Conservation (phyloP, 768 basidiomycete species). For the Cystofilobasidium macerans region DNA sequence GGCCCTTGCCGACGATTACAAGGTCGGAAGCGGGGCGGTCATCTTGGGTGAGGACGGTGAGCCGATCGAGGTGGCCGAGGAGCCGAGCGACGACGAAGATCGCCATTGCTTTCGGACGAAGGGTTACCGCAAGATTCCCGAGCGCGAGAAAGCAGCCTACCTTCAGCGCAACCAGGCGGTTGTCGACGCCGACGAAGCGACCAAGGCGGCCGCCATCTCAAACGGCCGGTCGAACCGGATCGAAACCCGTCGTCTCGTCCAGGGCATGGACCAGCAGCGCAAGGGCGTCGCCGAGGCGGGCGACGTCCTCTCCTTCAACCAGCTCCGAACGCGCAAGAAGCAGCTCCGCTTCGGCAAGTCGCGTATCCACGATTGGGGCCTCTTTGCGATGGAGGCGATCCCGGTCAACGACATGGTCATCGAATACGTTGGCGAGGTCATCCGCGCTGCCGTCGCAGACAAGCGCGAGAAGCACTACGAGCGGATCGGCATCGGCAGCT, state of each 20-base stretch:
- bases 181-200: slow-evolving; percentile 26
- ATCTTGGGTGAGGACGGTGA: slow-evolving; percentile 26
- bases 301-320: slow-evolving; percentile 87
- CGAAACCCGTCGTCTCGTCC: slow-evolving; percentile 77
- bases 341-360: slow-evolving; percentile 87
- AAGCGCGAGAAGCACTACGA: slow-evolving; percentile 95
- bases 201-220: slow-evolving; percentile 1
- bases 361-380: slow-evolving; percentile 95
- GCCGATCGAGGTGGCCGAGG: slow-evolving; percentile 36
- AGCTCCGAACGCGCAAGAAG: slow-evolving; percentile 94
- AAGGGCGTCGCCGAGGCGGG: slow-evolving; percentile 54
- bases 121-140: slow-evolving; percentile 89
- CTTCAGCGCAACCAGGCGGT: slow-evolving; percentile 53
- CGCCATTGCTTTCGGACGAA: slow-evolving; percentile 66
- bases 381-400: slow-evolving; percentile 96
- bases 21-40: slow-evolving; percentile 26
- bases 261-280: slow-evolving; percentile 89
- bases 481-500: slow-evolving; percentile 92
- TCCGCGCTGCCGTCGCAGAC: slow-evolving; percentile 88
- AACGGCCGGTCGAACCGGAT: slow-evolving; percentile 60
- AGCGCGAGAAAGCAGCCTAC: slow-evolving; percentile 80
- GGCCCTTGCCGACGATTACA: slow-evolving; percentile 15
- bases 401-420: slow-evolving; percentile 95
- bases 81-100: slow-evolving; percentile 6
- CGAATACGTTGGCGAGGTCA: slow-evolving; percentile 97